These are phyloP conservation scores for Boletus rubroflammeus DNA, from an alignment of 768 basidiomycete genomes.

Conservation along the genomic window DNA sequence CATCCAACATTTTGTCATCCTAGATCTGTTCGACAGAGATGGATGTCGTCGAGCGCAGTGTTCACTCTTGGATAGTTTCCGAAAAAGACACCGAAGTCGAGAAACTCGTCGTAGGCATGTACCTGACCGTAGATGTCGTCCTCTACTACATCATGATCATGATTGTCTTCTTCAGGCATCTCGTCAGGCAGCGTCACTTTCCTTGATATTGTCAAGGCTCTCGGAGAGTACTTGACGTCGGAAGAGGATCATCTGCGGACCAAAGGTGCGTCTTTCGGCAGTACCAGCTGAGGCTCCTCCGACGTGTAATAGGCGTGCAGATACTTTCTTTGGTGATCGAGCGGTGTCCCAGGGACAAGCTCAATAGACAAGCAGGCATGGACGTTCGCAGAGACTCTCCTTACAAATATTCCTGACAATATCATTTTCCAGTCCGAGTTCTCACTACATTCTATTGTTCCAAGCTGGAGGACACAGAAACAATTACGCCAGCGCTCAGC, in stretches of 20 bases:
- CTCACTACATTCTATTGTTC: conserved; percentile 79
- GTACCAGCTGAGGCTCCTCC: background rate
- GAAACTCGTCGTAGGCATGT: conserved; percentile 57
- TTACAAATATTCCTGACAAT: background rate
- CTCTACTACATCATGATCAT: background rate
- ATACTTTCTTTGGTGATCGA: conserved; percentile 72
- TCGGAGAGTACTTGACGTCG: conserved; percentile 85
- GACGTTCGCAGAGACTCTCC: background rate
- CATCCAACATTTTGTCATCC: background rate
- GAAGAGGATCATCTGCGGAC: conserved; percentile 75
- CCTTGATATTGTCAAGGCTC: conserved; percentile 76
- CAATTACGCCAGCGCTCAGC: conserved; percentile 75
- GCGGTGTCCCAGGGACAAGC: conserved; percentile 52
- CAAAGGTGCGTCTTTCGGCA: conserved; percentile 56
- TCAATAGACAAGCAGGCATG: conserved; percentile 83
- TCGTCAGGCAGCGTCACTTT: conserved; percentile 56
- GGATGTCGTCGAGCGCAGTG: conserved; percentile 48
- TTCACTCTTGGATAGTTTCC: conserved; percentile 72
- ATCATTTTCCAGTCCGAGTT: conserved; percentile 61
- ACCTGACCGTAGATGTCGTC: background rate
- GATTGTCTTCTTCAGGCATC: conserved; percentile 38
- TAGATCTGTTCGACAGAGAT: conserved; percentile 20
- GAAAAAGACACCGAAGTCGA: conserved; percentile 57
- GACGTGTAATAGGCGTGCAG: conserved; percentile 61
- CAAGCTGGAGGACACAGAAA: conserved; percentile 84